Base-by-base conservation (phyloP, 176 grass and related monocot genomes). In the Triticum dicoccoides region DNA sequence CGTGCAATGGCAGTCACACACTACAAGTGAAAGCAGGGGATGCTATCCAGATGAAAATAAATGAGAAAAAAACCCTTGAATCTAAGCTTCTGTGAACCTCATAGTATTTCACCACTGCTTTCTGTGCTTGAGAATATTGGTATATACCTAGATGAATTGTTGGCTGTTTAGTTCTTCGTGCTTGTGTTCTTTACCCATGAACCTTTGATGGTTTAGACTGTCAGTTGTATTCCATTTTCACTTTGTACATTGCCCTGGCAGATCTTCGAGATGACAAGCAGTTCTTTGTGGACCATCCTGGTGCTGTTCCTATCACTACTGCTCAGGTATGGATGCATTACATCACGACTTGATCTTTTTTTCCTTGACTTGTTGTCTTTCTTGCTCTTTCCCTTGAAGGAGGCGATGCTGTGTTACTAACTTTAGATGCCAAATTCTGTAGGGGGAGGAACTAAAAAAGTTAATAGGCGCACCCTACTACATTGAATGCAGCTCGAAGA, bases 401-500 rank as follows among this genome's bases (percentile, higher is more conserved):
- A 20, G 52, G 52, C 37, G 45, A 63, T 37, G 47, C 45, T 59
- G 45, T 23, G 23, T 83, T 27, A 82, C 80, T 79, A 75, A n/a
- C 44, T 77, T 65, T n/a, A 7, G 38, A 80, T 58, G 58, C 20
- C n/a, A 13, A 51, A 54, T 89, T 74, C 63, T 83, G 21, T 78
- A 95, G 93, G 90, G 90, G 30, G 93, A 95, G 73, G 93, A 95
- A 62, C 88, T 92, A 88, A 84, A 73, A 88, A 95, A 91, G 86
- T 80, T 86, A 87, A 95, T 95, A 86, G 83, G 83, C 77, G 88
- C 93, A 61, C 90, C 90, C 75, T 92, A 92, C 77, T 95, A 95
- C 84, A 90, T 95, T 20, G 93, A 95, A 86, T 95, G 93, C 90
- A 95, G 93, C 85, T 95, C 93, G 32, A 95, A 95, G 88, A 95